These are phyloP conservation scores for Sporormia fimetaria DNA, from an alignment of 495 filamentous ascomycete genomes.

Conservation along the genomic window DNA sequence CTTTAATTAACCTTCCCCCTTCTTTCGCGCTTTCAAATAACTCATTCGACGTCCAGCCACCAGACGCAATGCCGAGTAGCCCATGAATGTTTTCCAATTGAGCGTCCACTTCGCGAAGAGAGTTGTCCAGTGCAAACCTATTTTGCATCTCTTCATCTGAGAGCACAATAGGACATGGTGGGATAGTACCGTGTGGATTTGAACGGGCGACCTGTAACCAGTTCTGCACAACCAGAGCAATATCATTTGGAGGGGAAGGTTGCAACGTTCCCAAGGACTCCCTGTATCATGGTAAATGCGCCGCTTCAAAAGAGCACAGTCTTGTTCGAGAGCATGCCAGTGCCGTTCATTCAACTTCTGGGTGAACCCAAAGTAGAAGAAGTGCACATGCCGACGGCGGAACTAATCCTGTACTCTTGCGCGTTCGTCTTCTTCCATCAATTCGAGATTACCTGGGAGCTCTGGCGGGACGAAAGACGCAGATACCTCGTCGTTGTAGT, in stretches of 20 bases:
- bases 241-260: slow-evolving; percentile 8
- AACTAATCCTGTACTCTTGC: slow-evolving; percentile 4
- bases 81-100: slow-evolving; percentile 7
- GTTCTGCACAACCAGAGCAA: slow-evolving; percentile 10
- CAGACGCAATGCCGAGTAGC: slow-evolving; percentile 11
- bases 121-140: slow-evolving; percentile 6
- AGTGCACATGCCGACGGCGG: slow-evolving; percentile 10
- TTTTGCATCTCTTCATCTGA: slow-evolving; percentile 5
- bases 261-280: slow-evolving; percentile 13
- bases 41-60: slow-evolving; percentile 12
- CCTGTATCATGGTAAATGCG: slow-evolving; percentile 6
- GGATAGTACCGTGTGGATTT: slow-evolving; percentile 4
- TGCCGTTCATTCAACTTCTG: slow-evolving; percentile 4
- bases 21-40: slow-evolving; percentile 13
- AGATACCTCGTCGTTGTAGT: slow-evolving; percentile 19
- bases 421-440: slow-evolving; percentile 9
- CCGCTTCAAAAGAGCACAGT: slow-evolving; percentile 5
- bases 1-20: slow-evolving; percentile 8
- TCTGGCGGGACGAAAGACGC: slow-evolving; percentile 10
- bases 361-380: slow-evolving; percentile 14
- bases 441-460: slow-evolving; percentile 8
- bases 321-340: slow-evolving; percentile 9
- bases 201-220: slow-evolving; percentile 7
- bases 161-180: slow-evolving; percentile 7
- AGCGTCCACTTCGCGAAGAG: slow-evolving; percentile 9